A percentile compares a stretch with the other conserved stretches of the same genome.
These are phyloP conservation scores for Carex myosuroides DNA, from an alignment of 176 grass and related monocot species.

Conservation along the genomic window DNA sequence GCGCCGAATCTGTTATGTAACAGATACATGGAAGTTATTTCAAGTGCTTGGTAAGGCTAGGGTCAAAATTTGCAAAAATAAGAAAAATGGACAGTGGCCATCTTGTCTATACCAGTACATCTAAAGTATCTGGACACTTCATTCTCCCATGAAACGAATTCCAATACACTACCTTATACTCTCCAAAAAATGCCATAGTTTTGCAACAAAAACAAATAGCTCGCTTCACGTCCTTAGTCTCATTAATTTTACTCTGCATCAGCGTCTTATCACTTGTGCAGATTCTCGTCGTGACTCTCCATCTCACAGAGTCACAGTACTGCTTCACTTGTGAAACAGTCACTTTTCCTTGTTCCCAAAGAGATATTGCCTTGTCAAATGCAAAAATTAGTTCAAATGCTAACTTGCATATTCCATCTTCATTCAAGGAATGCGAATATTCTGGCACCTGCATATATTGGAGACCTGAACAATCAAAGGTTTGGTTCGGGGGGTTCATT, in stretches of 20 bases:
- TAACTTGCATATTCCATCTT: slow-evolving; percentile 58
- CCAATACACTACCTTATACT: background rate
- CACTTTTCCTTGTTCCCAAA: slow-evolving; percentile 79
- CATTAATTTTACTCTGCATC: slow-evolving; percentile 81
- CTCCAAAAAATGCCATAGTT: background rate
- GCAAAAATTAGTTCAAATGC: slow-evolving; percentile 87
- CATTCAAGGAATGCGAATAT: slow-evolving; percentile 68
- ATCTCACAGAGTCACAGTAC: slow-evolving; percentile 92
- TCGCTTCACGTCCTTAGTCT: slow-evolving; percentile 56
- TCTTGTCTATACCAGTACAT: background rate
- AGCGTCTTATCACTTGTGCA: slow-evolving; percentile 71
- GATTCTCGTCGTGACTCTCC: slow-evolving; percentile 77
- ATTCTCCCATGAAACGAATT: background rate
- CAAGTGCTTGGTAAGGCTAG: background rate
- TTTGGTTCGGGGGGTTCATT: background rate
- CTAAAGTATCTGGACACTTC: background rate
- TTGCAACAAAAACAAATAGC: background rate
- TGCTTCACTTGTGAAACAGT: slow-evolving; percentile 84
- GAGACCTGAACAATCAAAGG: background rate
- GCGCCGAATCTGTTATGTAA: background rate
- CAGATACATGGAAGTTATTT: background rate
- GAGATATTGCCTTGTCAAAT: slow-evolving; percentile 78
- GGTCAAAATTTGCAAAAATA: background rate
- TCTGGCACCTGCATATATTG: slow-evolving; percentile 51
- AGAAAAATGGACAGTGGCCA: background rate